phyloP scores from a whole-genome alignment of 2,329 filamentous ascomycete species.

The Exophiala viscosa region DNA sequence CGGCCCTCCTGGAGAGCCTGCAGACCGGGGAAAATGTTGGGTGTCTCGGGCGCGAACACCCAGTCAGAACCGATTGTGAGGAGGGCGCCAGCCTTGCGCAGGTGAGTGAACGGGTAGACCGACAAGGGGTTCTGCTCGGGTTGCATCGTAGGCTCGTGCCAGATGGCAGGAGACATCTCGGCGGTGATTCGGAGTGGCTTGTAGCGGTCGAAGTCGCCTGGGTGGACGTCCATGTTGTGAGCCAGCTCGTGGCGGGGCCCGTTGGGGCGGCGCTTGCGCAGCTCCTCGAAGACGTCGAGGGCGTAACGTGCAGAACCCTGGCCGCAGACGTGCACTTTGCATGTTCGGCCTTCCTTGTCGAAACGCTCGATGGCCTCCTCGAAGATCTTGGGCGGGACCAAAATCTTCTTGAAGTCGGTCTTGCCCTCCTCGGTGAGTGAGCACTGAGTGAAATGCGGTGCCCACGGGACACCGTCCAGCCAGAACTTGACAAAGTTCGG shows the following conservation, averaged over 20 bases:
- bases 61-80: conserved; percentile 18
- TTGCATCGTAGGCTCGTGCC: conserved; percentile 6
- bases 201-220: conserved; percentile 10
- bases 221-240: conserved; percentile 14
- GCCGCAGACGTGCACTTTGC: conserved; percentile 36
- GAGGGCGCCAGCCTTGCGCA: conserved; percentile 8
- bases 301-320: conserved; percentile 32
- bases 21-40: conserved; percentile 15
- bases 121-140: conserved; percentile 6
- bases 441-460: conserved; percentile 27
- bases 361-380: conserved; percentile 30
- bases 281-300: conserved; percentile 32
- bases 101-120: conserved; percentile 8
- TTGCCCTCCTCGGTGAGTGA: conserved; percentile 29
- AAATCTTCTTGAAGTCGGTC: conserved; percentile 27
- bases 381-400: conserved; percentile 17
- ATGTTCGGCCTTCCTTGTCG: conserved; percentile 33
- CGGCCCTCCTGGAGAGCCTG: conserved; percentile 7
- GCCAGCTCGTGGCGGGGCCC: conserved; percentile 33
- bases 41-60: conserved; percentile 12
- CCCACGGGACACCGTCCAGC: conserved; percentile 23
- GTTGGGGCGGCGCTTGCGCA: conserved; percentile 28
- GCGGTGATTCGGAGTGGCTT: conserved; percentile 12
- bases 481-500: conserved; percentile 28
- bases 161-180: conserved; percentile 18